phyloP scores from a whole-genome alignment of 1,284 basidiomycete species.

The Ustilago sp. region DNA sequence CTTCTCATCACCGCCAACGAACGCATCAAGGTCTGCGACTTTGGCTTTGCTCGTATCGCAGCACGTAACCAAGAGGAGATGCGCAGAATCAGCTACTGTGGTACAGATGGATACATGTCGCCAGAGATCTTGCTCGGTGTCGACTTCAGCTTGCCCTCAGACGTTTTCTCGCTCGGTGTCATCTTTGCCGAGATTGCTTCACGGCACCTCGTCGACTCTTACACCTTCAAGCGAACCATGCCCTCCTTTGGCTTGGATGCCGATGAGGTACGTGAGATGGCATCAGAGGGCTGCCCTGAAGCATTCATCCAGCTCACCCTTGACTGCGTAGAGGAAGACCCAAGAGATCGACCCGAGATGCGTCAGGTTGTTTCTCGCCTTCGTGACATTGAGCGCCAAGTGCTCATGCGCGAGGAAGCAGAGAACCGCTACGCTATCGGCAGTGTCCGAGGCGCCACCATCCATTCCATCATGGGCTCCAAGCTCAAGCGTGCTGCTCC shows the following conservation, averaged over 20 bases:
- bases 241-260: slow-evolving; percentile 79
- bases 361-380: slow-evolving; percentile 81
- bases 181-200: slow-evolving; percentile 93
- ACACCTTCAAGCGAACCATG: slow-evolving; percentile 55
- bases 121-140: slow-evolving; percentile 92
- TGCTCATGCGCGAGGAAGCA: slow-evolving; percentile 51
- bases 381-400: slow-evolving; percentile 81
- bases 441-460: slow-evolving; percentile 71
- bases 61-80: slow-evolving; percentile 90
- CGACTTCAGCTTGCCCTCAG: slow-evolving; percentile 91
- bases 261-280: slow-evolving; percentile 79
- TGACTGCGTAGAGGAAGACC: slow-evolving; percentile 81
- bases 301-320: slow-evolving; percentile 82
- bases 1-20: slow-evolving; percentile 92
- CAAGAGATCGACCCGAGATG: slow-evolving; percentile 80
- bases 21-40: slow-evolving; percentile 94
- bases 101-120: slow-evolving; percentile 79
- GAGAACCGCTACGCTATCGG: slow-evolving; percentile 76
- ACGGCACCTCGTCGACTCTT: slow-evolving; percentile 82
- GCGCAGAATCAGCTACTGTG: slow-evolving; percentile 92
- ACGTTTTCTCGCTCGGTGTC: slow-evolving; percentile 92
- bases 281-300: slow-evolving; percentile 81
- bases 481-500: slow-evolving; percentile 69
- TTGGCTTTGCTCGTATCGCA: slow-evolving; percentile 90
- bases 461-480: slow-evolving; percentile 57